phyloP scores from a whole-genome alignment of 2,329 filamentous ascomycete species.

The Fusarium luffae region DNA sequence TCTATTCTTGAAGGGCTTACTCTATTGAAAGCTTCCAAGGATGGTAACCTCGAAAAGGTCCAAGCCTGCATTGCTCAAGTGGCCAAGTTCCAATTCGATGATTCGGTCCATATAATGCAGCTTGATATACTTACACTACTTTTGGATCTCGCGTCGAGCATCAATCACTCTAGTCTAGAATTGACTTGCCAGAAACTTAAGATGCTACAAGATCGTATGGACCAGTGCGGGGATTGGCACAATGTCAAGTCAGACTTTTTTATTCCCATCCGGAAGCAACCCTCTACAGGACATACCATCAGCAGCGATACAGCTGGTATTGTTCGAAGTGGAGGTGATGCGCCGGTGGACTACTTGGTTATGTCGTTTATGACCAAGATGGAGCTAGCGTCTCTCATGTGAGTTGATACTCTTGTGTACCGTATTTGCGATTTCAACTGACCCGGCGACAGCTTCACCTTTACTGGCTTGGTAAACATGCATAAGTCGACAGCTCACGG shows the following conservation, averaged over 20 bases:
- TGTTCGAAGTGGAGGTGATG: slow-evolving; percentile 59
- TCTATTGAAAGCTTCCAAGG: slow-evolving; percentile 71
- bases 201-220: slow-evolving; percentile 70
- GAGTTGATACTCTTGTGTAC: slow-evolving; percentile 46
- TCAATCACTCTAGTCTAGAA: slow-evolving; percentile 71
- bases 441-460: slow-evolving; percentile 59
- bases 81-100: slow-evolving; percentile 75
- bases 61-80: slow-evolving; percentile 80
- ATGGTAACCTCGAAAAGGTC: slow-evolving; percentile 75
- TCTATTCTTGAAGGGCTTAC: slow-evolving; percentile 76
- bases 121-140: slow-evolving; percentile 73
- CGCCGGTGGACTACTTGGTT: slow-evolving; percentile 65
- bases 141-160: slow-evolving; percentile 75
- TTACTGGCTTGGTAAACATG: slow-evolving; percentile 62
- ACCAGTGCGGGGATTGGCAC: slow-evolving; percentile 65
- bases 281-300: slow-evolving; percentile 60
- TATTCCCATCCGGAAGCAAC: slow-evolving; percentile 66
- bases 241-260: slow-evolving; percentile 61
- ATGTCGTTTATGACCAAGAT: slow-evolving; percentile 70
- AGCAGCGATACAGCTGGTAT: slow-evolving; percentile 68
- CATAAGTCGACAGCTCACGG: slow-evolving; percentile 52
- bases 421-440: slow-evolving; percentile 8
- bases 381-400: slow-evolving; percentile 67
- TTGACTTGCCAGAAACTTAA: slow-evolving; percentile 69
- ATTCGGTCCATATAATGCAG: slow-evolving; percentile 70